These are phyloP conservation scores for Canavalia gladiata DNA, from an alignment of 306 rosid genomes.

Conservation along the genomic window DNA sequence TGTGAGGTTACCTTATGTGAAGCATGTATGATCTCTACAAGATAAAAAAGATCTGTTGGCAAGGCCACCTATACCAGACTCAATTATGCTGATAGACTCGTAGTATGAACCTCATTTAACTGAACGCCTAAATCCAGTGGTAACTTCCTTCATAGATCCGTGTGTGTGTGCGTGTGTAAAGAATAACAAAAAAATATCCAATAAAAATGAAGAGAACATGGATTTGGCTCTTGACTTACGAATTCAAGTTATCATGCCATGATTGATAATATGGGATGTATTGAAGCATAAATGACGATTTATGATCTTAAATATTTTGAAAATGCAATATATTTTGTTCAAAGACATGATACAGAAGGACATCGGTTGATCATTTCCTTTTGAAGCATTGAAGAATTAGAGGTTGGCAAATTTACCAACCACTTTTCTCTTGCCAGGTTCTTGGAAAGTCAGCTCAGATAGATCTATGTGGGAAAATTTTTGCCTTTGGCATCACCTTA, in stretches of 20 bases:
- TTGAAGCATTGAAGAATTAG: slow-evolving; percentile 10
- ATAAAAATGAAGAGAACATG: background rate
- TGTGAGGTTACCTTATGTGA: background rate
- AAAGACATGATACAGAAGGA: background rate
- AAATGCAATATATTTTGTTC: slow-evolving; percentile 11
- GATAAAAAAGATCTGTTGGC: background rate
- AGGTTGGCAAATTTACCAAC: slow-evolving; percentile 58
- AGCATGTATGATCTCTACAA: background rate
- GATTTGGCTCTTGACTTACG: background rate
- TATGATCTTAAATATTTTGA: background rate
- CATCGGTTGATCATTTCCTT: background rate
- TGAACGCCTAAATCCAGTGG: slow-evolving; percentile 66
- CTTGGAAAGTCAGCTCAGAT: slow-evolving; percentile 71
- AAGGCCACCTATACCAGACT: background rate
- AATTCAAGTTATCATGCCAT: background rate
- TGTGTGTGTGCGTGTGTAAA: background rate
- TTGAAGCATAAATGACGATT: slow-evolving; percentile 26
- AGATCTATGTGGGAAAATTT: slow-evolving; percentile 79
- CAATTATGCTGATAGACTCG: background rate
- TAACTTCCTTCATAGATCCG: slow-evolving; percentile 71
- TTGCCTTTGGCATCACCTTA: slow-evolving; percentile 75
- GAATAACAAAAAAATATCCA: background rate
- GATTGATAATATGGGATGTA: slow-evolving; percentile 15
- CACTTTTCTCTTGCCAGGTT: slow-evolving; percentile 77
- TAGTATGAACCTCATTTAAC: slow-evolving; percentile 27